Evolutionary conservation across 2,329 filamentous ascomycete species (phyloP), one percentile per base, ranked within the genome.

Genomic region (Epichloe uncinata): DNA sequence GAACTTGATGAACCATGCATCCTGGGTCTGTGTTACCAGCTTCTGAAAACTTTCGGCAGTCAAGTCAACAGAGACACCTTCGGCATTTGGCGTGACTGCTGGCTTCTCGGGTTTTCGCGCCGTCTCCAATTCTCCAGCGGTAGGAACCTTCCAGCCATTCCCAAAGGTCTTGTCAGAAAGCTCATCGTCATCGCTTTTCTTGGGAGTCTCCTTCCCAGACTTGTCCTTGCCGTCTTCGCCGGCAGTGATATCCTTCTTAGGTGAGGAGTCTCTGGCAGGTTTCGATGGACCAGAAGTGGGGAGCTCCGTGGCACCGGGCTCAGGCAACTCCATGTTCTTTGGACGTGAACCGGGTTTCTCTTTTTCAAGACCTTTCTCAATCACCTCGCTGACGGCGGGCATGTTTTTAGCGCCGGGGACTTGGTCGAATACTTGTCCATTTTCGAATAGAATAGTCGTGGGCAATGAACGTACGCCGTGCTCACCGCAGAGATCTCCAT

Each of bases 1-100:
- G 65, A 98, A 97, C 68, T 98, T 98, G 74, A 98, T 82, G 63
- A 98, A 96, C 93, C 93, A 98, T 5, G 90, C 84, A 55, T 97
- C 89, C 55, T 86, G 81, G 0, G 88, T 89, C 64, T 83, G 85
- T 3, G 88, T 95, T 44, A 98, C 90, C 37, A 84, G 73, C 51
- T 79, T 81, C 63, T 94, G 84, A 71, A 98, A 98, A 55, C 74
- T 87, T 62, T 96, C 89, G 0, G 86, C 83, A 2, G 82, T 89
- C 48, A 98, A 75, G 6, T 82, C 69, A 35, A 88, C 73, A 6
- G 88, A 94, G 15, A 77, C 72, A 6, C 93, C 93, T 40, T 83
- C 74, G 4, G 80, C 77, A 57, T 98, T 97, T 20, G 85, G 80
- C 9, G 75, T 78, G 16, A 70, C 65, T 30, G 50, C 40, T 1